Conservation (phyloP, 2,329 filamentous ascomycete species). For the Sporothrix brasiliensis region DNA sequence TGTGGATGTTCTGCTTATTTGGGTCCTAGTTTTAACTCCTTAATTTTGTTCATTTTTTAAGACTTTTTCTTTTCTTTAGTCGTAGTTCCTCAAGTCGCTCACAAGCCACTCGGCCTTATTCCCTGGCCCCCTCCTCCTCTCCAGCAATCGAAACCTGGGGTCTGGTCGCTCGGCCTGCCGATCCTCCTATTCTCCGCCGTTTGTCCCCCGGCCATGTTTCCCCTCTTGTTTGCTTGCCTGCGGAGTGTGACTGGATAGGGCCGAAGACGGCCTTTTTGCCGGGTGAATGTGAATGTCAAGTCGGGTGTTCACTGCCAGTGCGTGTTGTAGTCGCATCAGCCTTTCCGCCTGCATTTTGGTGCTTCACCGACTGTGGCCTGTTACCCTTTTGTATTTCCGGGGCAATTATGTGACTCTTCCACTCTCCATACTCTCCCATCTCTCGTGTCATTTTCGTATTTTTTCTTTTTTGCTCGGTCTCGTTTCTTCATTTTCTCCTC, state of each 20-base stretch:
- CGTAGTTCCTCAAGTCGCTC: neutral
- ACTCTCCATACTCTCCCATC: neutral
- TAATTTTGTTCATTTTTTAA: neutral
- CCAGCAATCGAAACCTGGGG: conserved; percentile 4
- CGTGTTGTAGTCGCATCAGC: too few relatives aligned
- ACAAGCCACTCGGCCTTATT: conserved; percentile 8
- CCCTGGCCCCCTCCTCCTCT: neutral
- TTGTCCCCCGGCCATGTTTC: conserved; percentile 7
- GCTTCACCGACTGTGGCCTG: too few relatives aligned
- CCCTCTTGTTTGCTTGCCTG: neutral
- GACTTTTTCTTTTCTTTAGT: neutral
- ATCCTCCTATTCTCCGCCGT: conserved; percentile 5
- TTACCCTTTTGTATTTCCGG: too few relatives aligned
- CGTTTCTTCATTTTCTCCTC: neutral
- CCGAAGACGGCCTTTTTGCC: conserved; percentile 19
- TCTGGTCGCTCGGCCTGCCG: conserved; percentile 17
- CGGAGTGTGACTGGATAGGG: conserved; percentile 17
- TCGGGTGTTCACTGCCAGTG: too few relatives aligned
- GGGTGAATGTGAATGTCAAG: neutral
- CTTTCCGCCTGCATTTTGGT: neutral
- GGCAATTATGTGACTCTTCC: too few relatives aligned
- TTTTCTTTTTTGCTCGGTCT: neutral
- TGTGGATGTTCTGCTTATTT: neutral
- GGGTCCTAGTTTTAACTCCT: neutral
- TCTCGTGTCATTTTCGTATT: neutral